Conservation (phyloP, 176 grass and related monocot genomes). For the Zea mays region DNA sequence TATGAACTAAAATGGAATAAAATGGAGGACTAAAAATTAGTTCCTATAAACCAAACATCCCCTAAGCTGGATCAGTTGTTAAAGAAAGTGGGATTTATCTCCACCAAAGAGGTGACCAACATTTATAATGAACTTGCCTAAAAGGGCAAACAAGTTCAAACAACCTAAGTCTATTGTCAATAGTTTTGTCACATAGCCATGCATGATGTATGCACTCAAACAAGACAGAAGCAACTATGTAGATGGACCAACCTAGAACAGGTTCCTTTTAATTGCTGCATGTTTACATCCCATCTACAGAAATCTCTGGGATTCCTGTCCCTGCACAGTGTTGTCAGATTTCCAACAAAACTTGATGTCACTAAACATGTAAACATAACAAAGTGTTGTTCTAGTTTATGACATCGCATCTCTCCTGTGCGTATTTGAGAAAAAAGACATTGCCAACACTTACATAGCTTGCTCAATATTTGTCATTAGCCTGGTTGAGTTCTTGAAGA, state of each 20-base stretch:
- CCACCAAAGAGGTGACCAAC: slow-evolving; percentile 23
- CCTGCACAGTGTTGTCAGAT: slow-evolving; percentile 46
- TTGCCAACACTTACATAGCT: slow-evolving; percentile 59
- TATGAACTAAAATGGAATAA: too few species aligned
- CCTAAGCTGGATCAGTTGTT: slow-evolving; percentile 39
- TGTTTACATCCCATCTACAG: slow-evolving; percentile 61
- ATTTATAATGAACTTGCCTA: slow-evolving; percentile 18
- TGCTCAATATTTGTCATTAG: slow-evolving; percentile 78
- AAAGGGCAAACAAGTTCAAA: slow-evolving; percentile 32
- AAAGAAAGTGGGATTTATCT: slow-evolving; percentile 37
- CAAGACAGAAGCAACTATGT: slow-evolving; percentile 19
- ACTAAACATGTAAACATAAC: neutral
- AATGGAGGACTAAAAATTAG: too few species aligned
- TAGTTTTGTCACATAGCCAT: slow-evolving; percentile 17
- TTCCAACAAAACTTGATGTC: neutral
- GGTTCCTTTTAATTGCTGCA: slow-evolving; percentile 87
- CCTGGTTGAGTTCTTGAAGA: slow-evolving; percentile 77
- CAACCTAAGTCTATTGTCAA: slow-evolving; percentile 7
- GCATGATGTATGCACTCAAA: slow-evolving; percentile 7
- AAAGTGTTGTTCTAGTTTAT: slow-evolving; percentile 2
- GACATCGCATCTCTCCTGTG: slow-evolving; percentile 11
- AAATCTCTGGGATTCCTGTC: slow-evolving; percentile 77
- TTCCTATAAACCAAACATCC: too few species aligned
- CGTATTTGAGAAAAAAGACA: neutral
- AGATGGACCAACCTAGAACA: slow-evolving; percentile 56